Evolutionary conservation across 1,139 yeast species (phyloP), one percentile per base, ranked within the genome.

Genomic region (Hansenula sp.): DNA sequence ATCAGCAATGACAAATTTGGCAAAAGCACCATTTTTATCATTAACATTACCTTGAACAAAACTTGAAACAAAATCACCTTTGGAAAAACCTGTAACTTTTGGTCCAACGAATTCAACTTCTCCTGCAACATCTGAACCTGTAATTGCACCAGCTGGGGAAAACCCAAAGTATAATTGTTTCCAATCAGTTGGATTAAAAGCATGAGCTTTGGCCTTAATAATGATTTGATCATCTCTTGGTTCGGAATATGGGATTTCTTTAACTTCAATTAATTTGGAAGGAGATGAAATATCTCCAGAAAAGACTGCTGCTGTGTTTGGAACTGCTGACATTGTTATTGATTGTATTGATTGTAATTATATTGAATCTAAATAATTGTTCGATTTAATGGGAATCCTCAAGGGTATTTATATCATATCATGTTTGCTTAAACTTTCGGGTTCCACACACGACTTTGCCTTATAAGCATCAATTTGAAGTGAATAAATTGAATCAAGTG

Each of bases 141-240:
- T 55, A 39, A 75, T 68, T 28, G 69, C 57, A 20, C 81, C 85
- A 32, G 68, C 64, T 1, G 61, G 55, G 18, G 71, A 73, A 44
- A 65, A 53, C 8, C 64, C 55, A 38, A 42, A 57, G 6, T 53
- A 66, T 31, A 71, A 55, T 50, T 80, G 85, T 53, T 81, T 82
- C 83, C 84, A 82, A 57, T 85, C 94, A 13, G 86, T 77, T 34
- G 94, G 94, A 56, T 85, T 85, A 32, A 74, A 69, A 5, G 88
- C 89, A 39, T 61, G 71, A 3, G 90, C 82, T 32, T 64, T 63
- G 7, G 79, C 68, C 57, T 77, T 75, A 45, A 85, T 58, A 31
- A 83, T 59, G 10, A 82, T 53, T 50, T 69, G 69, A 37, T 69
- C 66, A 20, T 65, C 67, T 6, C 56, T 53, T 13, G 29, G n/a